phyloP scores from a whole-genome alignment of 2,329 filamentous ascomycete species.

The Periconia digitata region DNA sequence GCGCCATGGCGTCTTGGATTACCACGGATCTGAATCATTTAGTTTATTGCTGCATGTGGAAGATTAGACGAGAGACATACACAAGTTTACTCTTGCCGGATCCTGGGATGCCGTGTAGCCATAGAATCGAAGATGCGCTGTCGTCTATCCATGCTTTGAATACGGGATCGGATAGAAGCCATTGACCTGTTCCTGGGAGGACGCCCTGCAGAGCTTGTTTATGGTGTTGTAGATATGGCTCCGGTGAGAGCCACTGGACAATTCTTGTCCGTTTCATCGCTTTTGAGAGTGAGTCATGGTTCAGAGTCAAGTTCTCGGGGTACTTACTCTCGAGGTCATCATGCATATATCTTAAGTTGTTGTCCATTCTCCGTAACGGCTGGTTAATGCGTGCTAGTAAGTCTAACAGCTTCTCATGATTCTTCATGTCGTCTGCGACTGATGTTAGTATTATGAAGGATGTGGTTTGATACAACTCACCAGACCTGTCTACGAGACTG shows the following conservation, averaged over 20 bases:
- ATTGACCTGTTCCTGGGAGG: constrained; percentile 14
- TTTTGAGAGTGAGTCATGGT: constrained; percentile 4
- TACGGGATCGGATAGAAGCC: constrained; percentile 15
- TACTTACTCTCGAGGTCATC: constrained; percentile 12
- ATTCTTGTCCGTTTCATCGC: constrained; percentile 11
- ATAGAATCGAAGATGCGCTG: constrained; percentile 36
- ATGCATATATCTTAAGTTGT: constrained; percentile 11
- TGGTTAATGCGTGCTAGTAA: constrained; percentile 8
- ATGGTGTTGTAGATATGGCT: constrained; percentile 15
- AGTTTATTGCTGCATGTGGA: constrained; percentile 12
- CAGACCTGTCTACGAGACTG: constrained; percentile 11
- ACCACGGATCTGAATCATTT: constrained; percentile 15
- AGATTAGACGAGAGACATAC: constrained; percentile 22
- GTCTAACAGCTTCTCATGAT: constrained; percentile 5
- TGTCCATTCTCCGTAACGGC: constrained; percentile 13
- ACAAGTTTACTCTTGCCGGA: constrained; percentile 39
- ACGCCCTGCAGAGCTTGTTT: constrained; percentile 11
- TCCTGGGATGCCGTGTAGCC: constrained; percentile 38
- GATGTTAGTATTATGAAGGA: constrained; percentile 3
- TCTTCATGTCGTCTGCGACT: constrained; percentile 7
- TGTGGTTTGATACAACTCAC: constrained; percentile 10
- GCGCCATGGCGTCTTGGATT: constrained; percentile 12
- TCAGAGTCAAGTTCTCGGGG: background rate
- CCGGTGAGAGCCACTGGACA: constrained; percentile 14
- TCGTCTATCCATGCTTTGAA: constrained; percentile 30